A percentile compares a stretch with the other conserved stretches of the same genome.
phyloP scores from a whole-genome alignment of 495 filamentous ascomycete species.

The Talaromyces adpressus region DNA sequence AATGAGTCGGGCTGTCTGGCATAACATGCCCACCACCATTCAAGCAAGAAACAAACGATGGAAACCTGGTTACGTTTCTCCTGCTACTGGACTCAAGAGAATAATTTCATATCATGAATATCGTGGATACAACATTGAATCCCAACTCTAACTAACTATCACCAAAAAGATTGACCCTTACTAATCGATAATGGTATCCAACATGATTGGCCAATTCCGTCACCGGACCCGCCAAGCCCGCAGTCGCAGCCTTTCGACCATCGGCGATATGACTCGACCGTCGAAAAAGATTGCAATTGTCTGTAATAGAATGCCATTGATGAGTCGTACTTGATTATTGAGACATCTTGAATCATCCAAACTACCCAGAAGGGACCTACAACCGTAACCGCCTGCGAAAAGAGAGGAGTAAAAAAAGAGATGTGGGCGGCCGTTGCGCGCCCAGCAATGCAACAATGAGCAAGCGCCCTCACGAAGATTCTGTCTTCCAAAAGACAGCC shows the following conservation, averaged over 20 bases:
- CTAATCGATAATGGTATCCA: not conserved
- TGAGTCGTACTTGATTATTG: not conserved
- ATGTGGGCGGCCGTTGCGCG: slow-evolving; percentile 2
- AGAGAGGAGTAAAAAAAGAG: not conserved
- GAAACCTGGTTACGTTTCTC: not conserved
- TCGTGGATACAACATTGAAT: not conserved
- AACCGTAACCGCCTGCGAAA: not conserved
- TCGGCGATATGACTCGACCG: not conserved
- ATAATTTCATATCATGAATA: not conserved
- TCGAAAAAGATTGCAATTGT: not conserved
- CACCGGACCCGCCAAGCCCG: not conserved
- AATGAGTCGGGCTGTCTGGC: too few species aligned
- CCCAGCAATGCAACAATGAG: slow-evolving; percentile 27
- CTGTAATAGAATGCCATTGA: not conserved
- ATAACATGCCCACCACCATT: too few species aligned
- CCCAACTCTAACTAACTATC: not conserved
- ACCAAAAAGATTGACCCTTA: not conserved
- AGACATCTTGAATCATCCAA: not conserved
- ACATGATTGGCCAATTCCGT: not conserved
- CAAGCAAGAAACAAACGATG: too few species aligned
- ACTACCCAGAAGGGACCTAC: not conserved
- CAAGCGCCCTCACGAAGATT: slow-evolving; percentile 39
- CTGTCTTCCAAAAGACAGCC: slow-evolving; percentile 14
- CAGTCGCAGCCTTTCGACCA: not conserved
- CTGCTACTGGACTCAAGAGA: not conserved